Evolutionary conservation across 2,329 filamentous ascomycete species (phyloP), one percentile per base, ranked within the genome.

Genomic region (Neofusicoccum parvum): DNA sequence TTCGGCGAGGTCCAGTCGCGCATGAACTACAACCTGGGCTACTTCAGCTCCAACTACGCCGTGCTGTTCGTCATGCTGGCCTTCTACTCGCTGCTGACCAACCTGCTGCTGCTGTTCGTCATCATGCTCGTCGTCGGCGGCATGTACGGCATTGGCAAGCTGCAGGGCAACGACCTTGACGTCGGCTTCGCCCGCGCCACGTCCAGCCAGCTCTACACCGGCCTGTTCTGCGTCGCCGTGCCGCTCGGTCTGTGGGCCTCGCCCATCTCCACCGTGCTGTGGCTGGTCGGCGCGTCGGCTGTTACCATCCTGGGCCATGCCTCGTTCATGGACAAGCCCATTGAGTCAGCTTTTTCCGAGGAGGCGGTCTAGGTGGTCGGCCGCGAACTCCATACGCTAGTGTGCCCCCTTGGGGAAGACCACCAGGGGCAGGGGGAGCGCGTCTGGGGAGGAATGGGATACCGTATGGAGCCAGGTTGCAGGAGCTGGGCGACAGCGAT

Each of bases 321-420:
- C 72, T 87, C 93, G 69, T 88, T 98, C 78, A 89, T 98, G 90
- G 94, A 98, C 80, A 97, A 97, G 87, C 94, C 94, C 67, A 97
- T 98, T 85, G 95, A 98, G 89, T 94, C 96, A 94, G 94, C 94
- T 97, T 99, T 99, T 97, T 97, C 94, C 87, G 95, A 96, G 94
- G 95, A 99, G 94, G 94, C 95, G 94, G 95, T 99, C 91, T 99
- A 98, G 89, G 87, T 96, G 94, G 94, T 98, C 95, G 94, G 92
- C 94, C 94, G 95, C 95, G 91, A 95, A 90, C 94, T 97, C 94
- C 94, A 83, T 82, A 86, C 81, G 82, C 51, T 34, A 58, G 83
- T 85, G 89, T 90, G 93, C 93, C 94, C 92, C 90, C 85, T 88
- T 94, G 92, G 94, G 94, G 94, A 97, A 97, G 94, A 97, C 92